These are phyloP conservation scores for Neurospora africana DNA, from an alignment of 495 filamentous ascomycete genomes.

Conservation along the genomic window DNA sequence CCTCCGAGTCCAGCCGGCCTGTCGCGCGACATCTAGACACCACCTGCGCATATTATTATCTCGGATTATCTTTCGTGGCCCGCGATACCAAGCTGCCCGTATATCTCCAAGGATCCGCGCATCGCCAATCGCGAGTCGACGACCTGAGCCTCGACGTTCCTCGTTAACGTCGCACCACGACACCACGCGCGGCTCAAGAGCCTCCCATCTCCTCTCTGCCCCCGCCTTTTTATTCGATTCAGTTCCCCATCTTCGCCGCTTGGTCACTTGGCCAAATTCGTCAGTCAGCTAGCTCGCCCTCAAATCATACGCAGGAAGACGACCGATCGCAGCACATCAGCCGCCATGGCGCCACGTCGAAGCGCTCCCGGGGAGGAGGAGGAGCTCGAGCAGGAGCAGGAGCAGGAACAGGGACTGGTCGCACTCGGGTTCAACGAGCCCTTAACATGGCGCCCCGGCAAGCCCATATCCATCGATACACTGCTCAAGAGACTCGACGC, in stretches of 20 bases:
- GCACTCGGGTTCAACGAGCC: constrained; percentile 69
- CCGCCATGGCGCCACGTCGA: constrained; percentile 28
- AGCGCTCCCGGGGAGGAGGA: constrained; percentile 18
- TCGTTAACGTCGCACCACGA: neutral
- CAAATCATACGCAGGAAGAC: neutral
- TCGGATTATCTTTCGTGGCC: neutral
- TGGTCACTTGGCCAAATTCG: neutral
- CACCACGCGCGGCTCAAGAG: neutral
- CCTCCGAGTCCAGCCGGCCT: neutral
- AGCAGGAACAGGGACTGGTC: constrained; percentile 18
- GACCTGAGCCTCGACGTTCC: neutral
- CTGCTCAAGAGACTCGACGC: constrained; percentile 70
- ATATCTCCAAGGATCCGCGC: neutral
- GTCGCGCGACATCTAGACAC: neutral
- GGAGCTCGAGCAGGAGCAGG: constrained; percentile 20
- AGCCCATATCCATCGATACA: constrained; percentile 72
- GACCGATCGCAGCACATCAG: neutral
- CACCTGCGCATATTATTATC: neutral
- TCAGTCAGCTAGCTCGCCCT: neutral
- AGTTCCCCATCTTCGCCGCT: neutral
- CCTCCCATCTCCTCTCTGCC: neutral
- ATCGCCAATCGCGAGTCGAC: neutral
- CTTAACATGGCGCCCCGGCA: constrained; percentile 85
- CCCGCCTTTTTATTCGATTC: neutral
- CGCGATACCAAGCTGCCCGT: neutral